Evolutionary conservation across 2,329 filamentous ascomycete genomes (phyloP).

Genomic region (Metarhizium rileyi): DNA sequence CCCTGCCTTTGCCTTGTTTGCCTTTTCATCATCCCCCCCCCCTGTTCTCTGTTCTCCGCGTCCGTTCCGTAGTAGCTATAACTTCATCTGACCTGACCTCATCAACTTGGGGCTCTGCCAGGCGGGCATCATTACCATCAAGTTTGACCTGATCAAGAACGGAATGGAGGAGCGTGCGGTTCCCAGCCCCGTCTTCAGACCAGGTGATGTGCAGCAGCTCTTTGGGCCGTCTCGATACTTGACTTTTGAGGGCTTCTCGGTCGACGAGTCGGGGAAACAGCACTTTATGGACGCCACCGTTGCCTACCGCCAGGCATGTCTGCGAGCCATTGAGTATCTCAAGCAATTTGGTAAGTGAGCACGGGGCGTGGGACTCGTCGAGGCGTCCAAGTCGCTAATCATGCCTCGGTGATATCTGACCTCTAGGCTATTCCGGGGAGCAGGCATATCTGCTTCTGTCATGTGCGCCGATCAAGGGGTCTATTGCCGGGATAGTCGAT

Average conservation of each 20-base stretch:
- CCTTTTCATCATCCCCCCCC: not conserved
- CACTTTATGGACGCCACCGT: constrained; percentile 81
- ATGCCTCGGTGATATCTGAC: not conserved
- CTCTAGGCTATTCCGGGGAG: constrained; percentile 53
- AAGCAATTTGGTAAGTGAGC: constrained; percentile 20
- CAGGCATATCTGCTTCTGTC: constrained; percentile 81
- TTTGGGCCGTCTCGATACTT: constrained; percentile 63
- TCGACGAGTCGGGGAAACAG: constrained; percentile 81
- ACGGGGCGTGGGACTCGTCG: not conserved
- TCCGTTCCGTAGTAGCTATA: no score
- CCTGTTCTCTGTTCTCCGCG: not conserved
- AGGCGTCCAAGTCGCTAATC: not conserved
- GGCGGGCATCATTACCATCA: constrained; percentile 80
- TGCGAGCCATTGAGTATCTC: constrained; percentile 37
- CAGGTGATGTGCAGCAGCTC: constrained; percentile 79
- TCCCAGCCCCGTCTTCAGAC: constrained; percentile 77
- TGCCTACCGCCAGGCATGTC: constrained; percentile 72
- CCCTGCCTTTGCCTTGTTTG: no score
- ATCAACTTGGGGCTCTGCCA: not conserved
- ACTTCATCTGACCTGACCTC: not conserved
- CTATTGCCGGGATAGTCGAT: constrained; percentile 82
- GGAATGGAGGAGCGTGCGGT: constrained; percentile 66
- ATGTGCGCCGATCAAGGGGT: constrained; percentile 79
- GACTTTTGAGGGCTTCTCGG: constrained; percentile 64
- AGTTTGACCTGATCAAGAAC: constrained; percentile 77